Base-by-base conservation (phyloP, 768 basidiomycete genomes). In the Kwoniella dejecticola region DNA sequence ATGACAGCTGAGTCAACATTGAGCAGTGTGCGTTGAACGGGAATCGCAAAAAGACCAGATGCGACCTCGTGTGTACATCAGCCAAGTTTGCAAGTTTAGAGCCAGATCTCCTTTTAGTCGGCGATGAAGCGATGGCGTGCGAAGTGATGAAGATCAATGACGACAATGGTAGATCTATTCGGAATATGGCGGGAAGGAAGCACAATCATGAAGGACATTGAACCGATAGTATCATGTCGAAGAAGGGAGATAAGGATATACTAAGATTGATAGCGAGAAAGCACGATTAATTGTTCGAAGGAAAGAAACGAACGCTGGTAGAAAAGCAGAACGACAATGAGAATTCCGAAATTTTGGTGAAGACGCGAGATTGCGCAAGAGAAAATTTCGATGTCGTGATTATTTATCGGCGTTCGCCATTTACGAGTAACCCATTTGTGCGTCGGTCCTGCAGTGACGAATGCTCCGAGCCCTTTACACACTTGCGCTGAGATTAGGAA, bases 331-430 rank as follows among this genome's bases (percentile, higher is more conserved):
- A 42, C 11, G 7, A 42, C 6, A 42, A n/a, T 5, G 17, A 42
- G 11, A 42, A 42, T 42, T 42, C 19, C 19, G 33, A 36, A 36
- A 44, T 44, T 44, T 44, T 46, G 19, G 15, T 19, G 27, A 29
- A 30, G 10, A 23, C 45, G 48, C 27, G 17, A 30, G 1, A 50
- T 10, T 50, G 27, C 27, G 19, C 13, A 23, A 47, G 12, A 7
- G 26, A 31, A n/a, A 31, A 29, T 50, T 6, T 27, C 13, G 3
- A 21, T 33, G 46, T 23, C 24, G 46, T 47, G 19, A 24, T 47
- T 19, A 12, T 47, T 47, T 15, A 8, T 47, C 46, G 46, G 46
- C 46, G 46, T 47, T 47, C 46, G 46, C 46, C 46, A 47, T 47
- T 47, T 47, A 19, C 24, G n/a, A n/a, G n/a, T n/a, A n/a, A n/a